Base-by-base conservation (phyloP, 2,329 filamentous ascomycete genomes). In the Pseudocercospora vitis region DNA sequence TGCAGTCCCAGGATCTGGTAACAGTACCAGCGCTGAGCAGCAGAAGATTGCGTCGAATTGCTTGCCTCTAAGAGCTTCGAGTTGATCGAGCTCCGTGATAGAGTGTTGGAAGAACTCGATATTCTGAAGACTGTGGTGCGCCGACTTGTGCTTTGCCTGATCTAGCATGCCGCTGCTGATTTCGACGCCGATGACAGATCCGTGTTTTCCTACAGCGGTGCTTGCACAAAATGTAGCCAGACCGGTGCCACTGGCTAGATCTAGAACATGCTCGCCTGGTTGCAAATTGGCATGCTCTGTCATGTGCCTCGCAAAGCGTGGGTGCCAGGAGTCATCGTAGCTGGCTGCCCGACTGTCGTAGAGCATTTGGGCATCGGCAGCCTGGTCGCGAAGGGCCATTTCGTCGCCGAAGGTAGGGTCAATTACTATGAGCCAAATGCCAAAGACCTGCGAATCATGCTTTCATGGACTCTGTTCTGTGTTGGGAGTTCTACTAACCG, bases 191-290 rank as follows among this genome's bases (percentile, higher is more conserved):
- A 72, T 50, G 1, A 77, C 71, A 6, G 56, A 48, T 7, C 74
- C 74, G 6, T 59, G 52, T 8, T 68, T 53, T 0, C 73, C 74
- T 4, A 76, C 71, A 4, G 59, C 65, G n/a, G 72, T 63, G 7
- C 70, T 66, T 28, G 70, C 71, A 6, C 69, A 65, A 56, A 75
- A 70, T 1, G 69, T 71, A 12, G 76, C 63, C 0, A 77, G 68
- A 4, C 75, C 76, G 4, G 75, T 77, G 3, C 75, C 74, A 55
- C 74, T 76, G 4, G 74, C 75, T 12, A 78, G 65, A 50, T 78
- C 75, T 9, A 77, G 68, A n/a, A 77, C 61, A 18, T 68, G 53
- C 47, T 75, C 68, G 21, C 73, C 74, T 9, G 68, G 63, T 44
- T 60, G 37, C 6, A 63, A 51, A 4, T 58, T 44, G 4, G 61